phyloP scores from a whole-genome alignment of 345 rosid genomes.

The Eucalyptus tenuipes region DNA sequence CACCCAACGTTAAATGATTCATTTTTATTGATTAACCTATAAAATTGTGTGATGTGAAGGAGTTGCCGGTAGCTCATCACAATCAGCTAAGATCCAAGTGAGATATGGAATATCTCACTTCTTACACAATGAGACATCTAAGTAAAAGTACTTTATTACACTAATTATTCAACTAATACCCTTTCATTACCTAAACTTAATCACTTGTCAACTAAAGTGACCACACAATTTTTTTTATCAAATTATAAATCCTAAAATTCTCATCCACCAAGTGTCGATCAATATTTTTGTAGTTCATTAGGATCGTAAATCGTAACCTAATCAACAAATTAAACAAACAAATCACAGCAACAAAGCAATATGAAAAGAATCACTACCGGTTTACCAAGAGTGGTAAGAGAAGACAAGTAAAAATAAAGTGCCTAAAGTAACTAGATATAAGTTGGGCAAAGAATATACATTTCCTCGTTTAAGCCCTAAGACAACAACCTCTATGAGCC shows the following conservation, averaged over 20 bases:
- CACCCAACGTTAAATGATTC: too few relatives aligned
- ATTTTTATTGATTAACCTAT: too few relatives aligned
- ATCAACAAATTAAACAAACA: neutral
- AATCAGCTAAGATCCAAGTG: too few relatives aligned
- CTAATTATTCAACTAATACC: neutral
- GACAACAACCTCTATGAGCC: neutral
- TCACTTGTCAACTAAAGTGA: neutral
- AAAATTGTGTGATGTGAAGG: too few relatives aligned
- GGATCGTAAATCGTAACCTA: rapidly evolving
- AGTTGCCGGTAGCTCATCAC: too few relatives aligned
- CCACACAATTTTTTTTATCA: neutral
- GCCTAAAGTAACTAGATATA: neutral
- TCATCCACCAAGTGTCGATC: neutral
- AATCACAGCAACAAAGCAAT: neutral
- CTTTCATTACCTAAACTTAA: neutral
- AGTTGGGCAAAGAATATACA: neutral
- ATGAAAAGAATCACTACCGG: neutral
- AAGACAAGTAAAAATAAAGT: neutral
- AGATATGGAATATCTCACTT: too few relatives aligned
- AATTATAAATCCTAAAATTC: neutral
- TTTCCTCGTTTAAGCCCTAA: neutral
- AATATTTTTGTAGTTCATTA: too few relatives aligned
- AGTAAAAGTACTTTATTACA: too few relatives aligned
- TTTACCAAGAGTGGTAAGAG: neutral
- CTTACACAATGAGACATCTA: too few relatives aligned